Conservation (phyloP, 306 rosid species). For the peach (Prunus persica) region DNA sequence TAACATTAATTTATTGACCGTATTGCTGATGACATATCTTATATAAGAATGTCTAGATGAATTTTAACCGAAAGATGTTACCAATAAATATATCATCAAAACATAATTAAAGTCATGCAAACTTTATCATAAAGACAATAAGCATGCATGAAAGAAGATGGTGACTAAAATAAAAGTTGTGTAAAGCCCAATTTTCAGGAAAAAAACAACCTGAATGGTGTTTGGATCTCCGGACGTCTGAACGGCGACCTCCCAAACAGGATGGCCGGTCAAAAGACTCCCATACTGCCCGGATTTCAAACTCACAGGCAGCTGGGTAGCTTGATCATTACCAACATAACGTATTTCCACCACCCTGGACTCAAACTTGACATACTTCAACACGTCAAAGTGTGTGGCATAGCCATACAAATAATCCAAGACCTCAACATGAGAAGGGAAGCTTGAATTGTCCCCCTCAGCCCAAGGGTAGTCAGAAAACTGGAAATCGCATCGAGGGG, state of each 20-base stretch:
- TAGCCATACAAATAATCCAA: conserved; percentile 50
- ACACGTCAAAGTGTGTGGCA: conserved; percentile 50
- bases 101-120: background rate
- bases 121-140: background rate
- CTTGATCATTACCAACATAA: conserved; percentile 19
- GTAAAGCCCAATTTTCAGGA: background rate
- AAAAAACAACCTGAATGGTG: conserved; percentile 30
- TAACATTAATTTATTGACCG: too few species aligned
- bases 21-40: too few species aligned
- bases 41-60: too few species aligned
- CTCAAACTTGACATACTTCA: conserved; percentile 39
- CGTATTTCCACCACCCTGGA: conserved; percentile 48
- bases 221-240: conserved; percentile 6
- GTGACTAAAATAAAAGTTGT: too few species aligned
- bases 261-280: conserved; percentile 25
- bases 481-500: conserved; percentile 55
- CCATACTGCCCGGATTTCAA: conserved; percentile 21
- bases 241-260: conserved; percentile 47
- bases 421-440: conserved; percentile 52
- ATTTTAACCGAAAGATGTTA: background rate
- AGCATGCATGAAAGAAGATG: too few species aligned
- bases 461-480: conserved; percentile 69
- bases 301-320: background rate
- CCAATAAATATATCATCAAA: background rate
- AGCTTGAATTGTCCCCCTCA: conserved; percentile 29